Evolutionary conservation across 2,329 filamentous ascomycete species (phyloP), one percentile per base, ranked within the genome.

Genomic region (Pseudocercospora musae): DNA sequence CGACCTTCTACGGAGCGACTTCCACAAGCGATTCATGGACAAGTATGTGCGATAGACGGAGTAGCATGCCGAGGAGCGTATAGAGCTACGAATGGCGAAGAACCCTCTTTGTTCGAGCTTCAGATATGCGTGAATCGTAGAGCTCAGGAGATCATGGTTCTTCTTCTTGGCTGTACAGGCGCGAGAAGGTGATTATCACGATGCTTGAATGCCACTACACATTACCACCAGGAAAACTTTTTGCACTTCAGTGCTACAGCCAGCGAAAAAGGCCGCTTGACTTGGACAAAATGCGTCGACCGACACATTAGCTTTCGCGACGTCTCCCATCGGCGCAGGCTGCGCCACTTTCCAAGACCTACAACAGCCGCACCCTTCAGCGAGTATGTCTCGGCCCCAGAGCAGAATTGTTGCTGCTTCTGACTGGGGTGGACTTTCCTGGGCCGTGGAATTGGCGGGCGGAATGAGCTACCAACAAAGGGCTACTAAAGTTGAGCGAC

Each of bases 1-100:
- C 75, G 92, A 98, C 78, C 82, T 96, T 73, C 80, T 98, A 66
- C 88, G 94, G 65, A 97, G 92, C 29, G 95, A 99, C 78, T 99
- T 99, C 77, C 95, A 99, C 81, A 95, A 93, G 79, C 88, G 92
- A 66, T 99, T 99, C 77, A 99, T 99, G 95, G 73, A 76, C 63
- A 75, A 74, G 65, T 77, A 77, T 63, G 75, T 77, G 62, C 69
- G 75, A 31, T 77, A 67, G 54, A 53, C n/a, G 18, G 1, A 11
- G 49, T 11, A 25, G 20, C 20, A 49, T 11, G 49, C 6, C 4
- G 21, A 18, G 9, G 10, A 10, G 29, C 29, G 9, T 31, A 11
- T 31, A 10, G n/a, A n/a, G n/a, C n/a, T n/a, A n/a, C n/a, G n/a
- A n/a, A n/a, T n/a, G n/a, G n/a, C n/a, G n/a, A n/a, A n/a, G n/a